Evolutionary conservation across 1,139 yeast species (phyloP).

Genomic region (Saccharomycopsis hybrid): DNA sequence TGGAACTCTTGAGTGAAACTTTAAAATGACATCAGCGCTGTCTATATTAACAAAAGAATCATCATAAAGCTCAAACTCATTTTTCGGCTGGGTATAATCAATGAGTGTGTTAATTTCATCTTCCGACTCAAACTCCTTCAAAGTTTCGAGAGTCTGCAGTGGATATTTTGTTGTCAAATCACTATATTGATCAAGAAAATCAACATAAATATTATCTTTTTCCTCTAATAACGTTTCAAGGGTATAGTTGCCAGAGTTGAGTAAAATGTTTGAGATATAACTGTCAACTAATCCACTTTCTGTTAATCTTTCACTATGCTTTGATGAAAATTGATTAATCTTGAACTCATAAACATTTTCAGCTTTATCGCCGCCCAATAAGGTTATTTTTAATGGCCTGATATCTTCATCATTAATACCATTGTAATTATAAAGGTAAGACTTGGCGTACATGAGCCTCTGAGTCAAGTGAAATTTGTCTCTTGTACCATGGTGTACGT

Average conservation of each 20-base stretch:
- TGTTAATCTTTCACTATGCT: slow-evolving; percentile 8
- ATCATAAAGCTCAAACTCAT: slow-evolving; percentile 9
- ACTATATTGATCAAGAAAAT: slow-evolving; percentile 24
- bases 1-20: slow-evolving; percentile 6
- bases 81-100: slow-evolving; percentile 9
- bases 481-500: slow-evolving; percentile 14
- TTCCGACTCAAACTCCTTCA: neutral
- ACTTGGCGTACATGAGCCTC: slow-evolving; percentile 14
- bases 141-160: neutral
- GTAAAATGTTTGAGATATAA: slow-evolving; percentile 3
- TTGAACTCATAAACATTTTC: neutral
- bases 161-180: slow-evolving; percentile 10
- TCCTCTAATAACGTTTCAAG: slow-evolving; percentile 7
- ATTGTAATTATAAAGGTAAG: slow-evolving; percentile 18
- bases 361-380: slow-evolving; percentile 5
- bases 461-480: slow-evolving; percentile 7
- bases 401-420: slow-evolving; percentile 13
- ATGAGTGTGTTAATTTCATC: slow-evolving; percentile 5
- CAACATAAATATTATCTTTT: slow-evolving; percentile 18
- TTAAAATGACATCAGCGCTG: slow-evolving; percentile 7
- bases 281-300: slow-evolving; percentile 9
- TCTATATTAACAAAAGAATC: slow-evolving; percentile 16
- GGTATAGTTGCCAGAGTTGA: neutral
- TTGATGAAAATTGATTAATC: neutral
- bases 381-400: slow-evolving; percentile 14